Base-by-base conservation (phyloP, 768 basidiomycete species). In the Naematelia aurantialba region DNA sequence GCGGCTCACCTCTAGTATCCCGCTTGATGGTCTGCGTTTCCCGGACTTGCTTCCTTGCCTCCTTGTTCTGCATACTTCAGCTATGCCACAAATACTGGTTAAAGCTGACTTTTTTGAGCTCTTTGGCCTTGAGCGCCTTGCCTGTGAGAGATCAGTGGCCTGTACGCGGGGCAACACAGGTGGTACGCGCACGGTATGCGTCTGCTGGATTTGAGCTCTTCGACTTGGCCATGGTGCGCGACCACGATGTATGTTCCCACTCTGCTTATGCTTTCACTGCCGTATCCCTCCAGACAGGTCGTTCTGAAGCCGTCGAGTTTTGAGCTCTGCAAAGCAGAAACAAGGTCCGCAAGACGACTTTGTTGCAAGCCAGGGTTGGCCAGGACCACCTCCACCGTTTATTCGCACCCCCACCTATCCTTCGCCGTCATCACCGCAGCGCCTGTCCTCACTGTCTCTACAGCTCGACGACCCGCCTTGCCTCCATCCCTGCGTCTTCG, bases 11-110 rank as follows among this genome's bases (percentile, higher is more conserved):
- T 76, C 82, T 79, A 2, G 92, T 96, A 70, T 97, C 92, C 78
- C 91, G 91, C 82, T 97, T 98, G 44, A 96, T 88, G 27, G 90
- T 81, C n/a, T 89, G 82, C 74, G 92, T 86, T 73, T 98, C 92
- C 65, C 89, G 84, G 14, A 85, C 79, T 78, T 93, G 91, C 51
- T 83, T 78, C 56, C 93, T 82, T 56, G 83, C 86, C 74, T 87
- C 79, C 81, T 96, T 97, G 82, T 97, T 94, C 91, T 93, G 87
- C 83, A 31, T 30, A 42, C 19, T 27, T 29, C 22, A 21, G 39
- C 24, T 24, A 26, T 27, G 44, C 29, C 12, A 27, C 22, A 12
- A 44, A 3, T 22, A 4, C 14, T 1, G 39, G 21, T 19, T 5
- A 27, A 17, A 31, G 63, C 84, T 66, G 78, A 86, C 91, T 87